Evolutionary conservation across 225 moss, liverwort and hornwort genomes (phyloP).

Genomic region (Ulota crispa): DNA sequence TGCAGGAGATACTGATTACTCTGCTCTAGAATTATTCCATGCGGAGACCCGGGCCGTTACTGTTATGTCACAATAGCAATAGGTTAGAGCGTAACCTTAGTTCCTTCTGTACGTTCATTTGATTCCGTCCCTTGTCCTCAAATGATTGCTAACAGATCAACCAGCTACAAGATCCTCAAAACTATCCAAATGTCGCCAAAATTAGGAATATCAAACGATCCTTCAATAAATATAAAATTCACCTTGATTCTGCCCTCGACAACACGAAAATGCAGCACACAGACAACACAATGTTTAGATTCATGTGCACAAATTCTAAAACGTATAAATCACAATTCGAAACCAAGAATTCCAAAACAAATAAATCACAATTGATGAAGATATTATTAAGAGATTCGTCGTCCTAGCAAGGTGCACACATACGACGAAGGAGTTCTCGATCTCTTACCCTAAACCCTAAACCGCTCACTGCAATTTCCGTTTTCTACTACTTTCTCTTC

Average conservation of each 20-base stretch:
- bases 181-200: background rate
- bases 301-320: background rate
- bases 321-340: background rate
- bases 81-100: background rate
- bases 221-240: background rate
- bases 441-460: background rate
- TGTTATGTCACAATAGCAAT: background rate
- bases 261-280: constrained; percentile 1
- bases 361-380: background rate
- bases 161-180: background rate
- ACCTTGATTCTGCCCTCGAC: background rate
- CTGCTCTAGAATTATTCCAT: background rate
- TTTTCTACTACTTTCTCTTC: background rate
- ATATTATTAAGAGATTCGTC: background rate
- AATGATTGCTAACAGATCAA: background rate
- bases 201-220: background rate
- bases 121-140: background rate
- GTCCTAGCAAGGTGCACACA: background rate
- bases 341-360: no score
- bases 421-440: background rate
- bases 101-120: background rate
- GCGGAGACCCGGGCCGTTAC: background rate
- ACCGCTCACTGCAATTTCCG: background rate
- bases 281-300: background rate
- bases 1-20: background rate